Percentiles rank a stretch among this genome's conserved stretches.
Evolutionary conservation across 345 rosid species (phyloP).

Genomic region (Laguncularia racemosa): DNA sequence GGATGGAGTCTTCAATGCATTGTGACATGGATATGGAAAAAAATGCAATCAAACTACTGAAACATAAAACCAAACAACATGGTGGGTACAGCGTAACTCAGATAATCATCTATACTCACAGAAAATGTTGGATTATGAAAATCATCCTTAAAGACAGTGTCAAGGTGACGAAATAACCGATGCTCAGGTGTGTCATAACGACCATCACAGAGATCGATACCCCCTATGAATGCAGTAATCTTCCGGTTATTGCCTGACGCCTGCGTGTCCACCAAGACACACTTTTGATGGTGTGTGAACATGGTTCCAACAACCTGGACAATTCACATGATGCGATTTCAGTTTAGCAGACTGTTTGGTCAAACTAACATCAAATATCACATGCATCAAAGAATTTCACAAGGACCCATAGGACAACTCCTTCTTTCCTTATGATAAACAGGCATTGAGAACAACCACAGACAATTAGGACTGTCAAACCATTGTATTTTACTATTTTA

Average conservation of each 20-base stretch:
- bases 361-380: not conserved
- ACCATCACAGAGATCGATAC: constrained; percentile 91
- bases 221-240: constrained; percentile 87
- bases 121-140: constrained; percentile 82
- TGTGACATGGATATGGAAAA: too few species aligned
- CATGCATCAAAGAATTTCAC: not conserved
- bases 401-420: too few species aligned
- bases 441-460: too few species aligned
- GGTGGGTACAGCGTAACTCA: not conserved
- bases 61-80: not conserved
- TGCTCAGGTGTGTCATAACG: constrained; percentile 98
- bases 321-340: constrained; percentile 1
- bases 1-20: too few species aligned
- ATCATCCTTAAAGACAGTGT: constrained; percentile 67
- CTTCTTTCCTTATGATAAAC: too few species aligned
- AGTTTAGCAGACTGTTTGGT: not conserved
- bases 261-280: constrained; percentile 84
- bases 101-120: constrained; percentile 34
- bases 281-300: constrained; percentile 95
- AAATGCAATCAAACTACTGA: not conserved
- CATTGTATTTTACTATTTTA: too few species aligned
- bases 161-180: constrained; percentile 56
- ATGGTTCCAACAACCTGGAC: constrained; percentile 77
- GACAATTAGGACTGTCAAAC: too few species aligned
- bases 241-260: constrained; percentile 65